Evolutionary conservation across 2,329 filamentous ascomycete genomes (phyloP), one percentile per base, ranked within the genome.

Genomic region (Fusarium gaditjirri): DNA sequence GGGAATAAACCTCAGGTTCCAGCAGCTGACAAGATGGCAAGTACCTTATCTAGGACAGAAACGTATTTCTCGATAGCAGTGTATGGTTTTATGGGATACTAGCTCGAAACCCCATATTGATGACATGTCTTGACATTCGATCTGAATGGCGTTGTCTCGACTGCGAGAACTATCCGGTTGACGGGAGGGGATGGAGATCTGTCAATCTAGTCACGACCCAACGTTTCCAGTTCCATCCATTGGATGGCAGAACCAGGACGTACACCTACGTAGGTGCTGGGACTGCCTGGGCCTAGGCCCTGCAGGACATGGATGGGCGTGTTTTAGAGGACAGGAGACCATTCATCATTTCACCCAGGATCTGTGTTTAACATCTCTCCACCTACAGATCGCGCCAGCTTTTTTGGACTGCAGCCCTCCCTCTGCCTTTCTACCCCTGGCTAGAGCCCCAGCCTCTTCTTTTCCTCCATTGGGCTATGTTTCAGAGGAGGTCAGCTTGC

Each of bases 381-480:
- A 77, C 74, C 60, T 55, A 74, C 39, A 77, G 75, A 77, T 77
- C 73, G 75, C 75, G 68, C 75, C 73, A 76, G 63, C 59, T 72
- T 55, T 68, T 65, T 53, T 66, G 38, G 67, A 55, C 68, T 67
- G 49, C 42, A 46, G 58, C 49, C 46, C 46, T 33, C 27, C 27
- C 58, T 53, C 42, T 63, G n/a, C 41, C 54, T 49, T 41, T 54
- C 59, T 55, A 42, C 50, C 66, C 70, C 70, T 70, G 53, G 49
- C 38, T 52, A 46, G 36, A 11, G 38, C 54, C 54, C 70, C 54
- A 71, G 38, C 66, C 57, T 70, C 65, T 59, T 44, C 23, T 54
- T 55, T 63, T 36, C 52, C 56, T 44, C 50, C 42, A 50, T 42
- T 50, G 23, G 11, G 25, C 33, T 53, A n/a, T 53, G 49, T 53